phyloP scores from a whole-genome alignment of 1,139 yeast species.

The Taphrina deformans region DNA sequence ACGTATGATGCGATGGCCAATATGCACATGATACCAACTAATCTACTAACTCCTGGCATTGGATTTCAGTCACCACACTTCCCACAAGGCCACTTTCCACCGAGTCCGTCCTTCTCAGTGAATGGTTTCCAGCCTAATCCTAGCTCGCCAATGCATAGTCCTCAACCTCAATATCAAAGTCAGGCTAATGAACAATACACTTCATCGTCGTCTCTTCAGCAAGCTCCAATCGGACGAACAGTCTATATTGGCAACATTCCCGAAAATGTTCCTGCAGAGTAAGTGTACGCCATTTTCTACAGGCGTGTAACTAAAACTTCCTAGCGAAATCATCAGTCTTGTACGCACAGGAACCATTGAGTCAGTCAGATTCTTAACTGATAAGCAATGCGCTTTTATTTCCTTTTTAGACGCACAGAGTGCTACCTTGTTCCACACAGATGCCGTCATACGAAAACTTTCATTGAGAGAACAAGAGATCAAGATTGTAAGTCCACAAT shows the following conservation, averaged over 20 bases:
- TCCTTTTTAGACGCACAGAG: slow-evolving; percentile 52
- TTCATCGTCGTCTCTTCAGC: background rate
- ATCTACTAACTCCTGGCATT: slow-evolving; percentile 30
- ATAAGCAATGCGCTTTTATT: slow-evolving; percentile 52
- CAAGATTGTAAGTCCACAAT: slow-evolving; percentile 55
- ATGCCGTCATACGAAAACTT: slow-evolving; percentile 51
- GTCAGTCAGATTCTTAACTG: slow-evolving; percentile 57
- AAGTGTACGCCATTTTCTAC: slow-evolving; percentile 47
- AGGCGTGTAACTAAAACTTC: slow-evolving; percentile 63
- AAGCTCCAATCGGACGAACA: slow-evolving; percentile 55
- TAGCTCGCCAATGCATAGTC: slow-evolving; percentile 21
- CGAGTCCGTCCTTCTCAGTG: slow-evolving; percentile 12
- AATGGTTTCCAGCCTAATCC: background rate
- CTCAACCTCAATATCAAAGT: slow-evolving; percentile 5
- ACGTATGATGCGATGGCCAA: slow-evolving; percentile 29
- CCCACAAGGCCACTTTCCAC: slow-evolving; percentile 23
- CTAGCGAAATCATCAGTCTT: slow-evolving; percentile 42
- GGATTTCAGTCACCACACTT: slow-evolving; percentile 31
- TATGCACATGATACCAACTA: slow-evolving; percentile 32
- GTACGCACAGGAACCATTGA: slow-evolving; percentile 75
- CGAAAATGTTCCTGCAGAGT: slow-evolving; percentile 47
- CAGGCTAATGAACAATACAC: background rate
- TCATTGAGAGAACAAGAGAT: slow-evolving; percentile 52
- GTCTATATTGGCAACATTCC: slow-evolving; percentile 91
- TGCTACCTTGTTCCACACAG: slow-evolving; percentile 56